Conservation (phyloP, 768 basidiomycete species). For the Pleurotus sapidus region DNA sequence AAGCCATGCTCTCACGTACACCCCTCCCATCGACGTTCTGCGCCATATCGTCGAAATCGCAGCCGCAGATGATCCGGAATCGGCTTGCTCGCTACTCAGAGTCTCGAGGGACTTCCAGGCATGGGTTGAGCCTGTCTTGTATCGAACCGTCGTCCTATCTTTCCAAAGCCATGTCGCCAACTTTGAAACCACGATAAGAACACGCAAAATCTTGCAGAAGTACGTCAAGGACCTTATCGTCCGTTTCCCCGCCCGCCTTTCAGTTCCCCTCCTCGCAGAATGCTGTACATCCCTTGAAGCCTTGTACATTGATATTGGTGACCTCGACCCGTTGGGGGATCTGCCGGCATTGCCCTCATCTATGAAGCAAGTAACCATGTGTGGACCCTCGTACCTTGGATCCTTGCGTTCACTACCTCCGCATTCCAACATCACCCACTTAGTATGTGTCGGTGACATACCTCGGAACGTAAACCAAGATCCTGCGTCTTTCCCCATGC, state of each 20-base stretch:
- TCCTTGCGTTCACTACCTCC: neutral
- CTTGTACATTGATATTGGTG: neutral
- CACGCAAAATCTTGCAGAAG: neutral
- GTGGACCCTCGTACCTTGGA: neutral
- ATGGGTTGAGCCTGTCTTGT: conserved; percentile 1
- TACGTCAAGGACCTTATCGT: neutral
- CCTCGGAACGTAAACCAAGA: neutral
- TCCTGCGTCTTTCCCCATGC: neutral
- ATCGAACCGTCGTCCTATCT: conserved; percentile 2
- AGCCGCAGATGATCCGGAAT: neutral
- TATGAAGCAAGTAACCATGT: neutral
- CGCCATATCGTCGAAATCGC: conserved; percentile 2
- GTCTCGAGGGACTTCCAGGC: neutral
- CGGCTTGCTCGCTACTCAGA: neutral
- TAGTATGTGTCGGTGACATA: neutral
- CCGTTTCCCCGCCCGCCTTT: neutral
- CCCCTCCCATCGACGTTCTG: neutral
- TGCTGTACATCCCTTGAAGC: neutral
- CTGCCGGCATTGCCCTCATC: neutral
- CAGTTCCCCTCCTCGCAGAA: neutral
- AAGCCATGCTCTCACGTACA: neutral
- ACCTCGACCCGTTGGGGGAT: neutral
- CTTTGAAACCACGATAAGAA: neutral
- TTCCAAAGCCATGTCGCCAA: neutral
- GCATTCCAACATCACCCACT: neutral